A percentile compares a stretch with the other conserved stretches of the same genome.
Conservation (phyloP, 768 basidiomycete species). For the Rhodosporidiobolus sp. region DNA sequence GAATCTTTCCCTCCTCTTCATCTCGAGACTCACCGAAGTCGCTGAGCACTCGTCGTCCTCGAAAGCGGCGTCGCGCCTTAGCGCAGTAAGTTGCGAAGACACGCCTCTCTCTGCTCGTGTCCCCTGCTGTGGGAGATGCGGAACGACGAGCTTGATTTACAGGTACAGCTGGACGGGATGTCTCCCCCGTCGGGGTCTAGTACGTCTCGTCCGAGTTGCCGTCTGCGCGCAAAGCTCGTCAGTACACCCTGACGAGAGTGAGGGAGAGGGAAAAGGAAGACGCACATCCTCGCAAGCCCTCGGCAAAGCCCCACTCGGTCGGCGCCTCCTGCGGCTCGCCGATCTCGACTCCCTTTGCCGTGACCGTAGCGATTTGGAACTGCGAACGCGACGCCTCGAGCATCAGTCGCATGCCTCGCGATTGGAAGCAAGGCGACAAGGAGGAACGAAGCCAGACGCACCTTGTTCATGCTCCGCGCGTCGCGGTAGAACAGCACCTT, state of each 20-base stretch:
- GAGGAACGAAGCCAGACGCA: constrained; percentile 47
- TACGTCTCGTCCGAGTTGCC: constrained; percentile 41
- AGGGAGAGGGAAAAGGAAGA: neutral
- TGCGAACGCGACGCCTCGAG: constrained; percentile 46
- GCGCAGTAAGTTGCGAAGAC: too few species aligned
- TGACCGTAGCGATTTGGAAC: constrained; percentile 95
- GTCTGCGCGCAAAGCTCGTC: constrained; percentile 11
- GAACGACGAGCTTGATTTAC: too few species aligned
- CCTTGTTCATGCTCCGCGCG: constrained; percentile 92
- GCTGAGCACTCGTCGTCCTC: too few species aligned
- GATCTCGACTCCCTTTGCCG: constrained; percentile 68
- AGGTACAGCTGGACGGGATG: too few species aligned
- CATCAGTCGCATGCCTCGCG: too few species aligned
- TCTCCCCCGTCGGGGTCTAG: neutral
- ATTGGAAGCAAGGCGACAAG: too few species aligned
- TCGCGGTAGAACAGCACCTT: constrained; percentile 94
- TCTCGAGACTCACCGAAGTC: too few species aligned
- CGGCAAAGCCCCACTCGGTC: constrained; percentile 89
- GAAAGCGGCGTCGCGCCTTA: too few species aligned
- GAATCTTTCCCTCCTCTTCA: too few species aligned
- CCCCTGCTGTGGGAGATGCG: too few species aligned
- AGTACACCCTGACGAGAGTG: neutral
- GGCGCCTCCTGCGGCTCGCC: constrained; percentile 71
- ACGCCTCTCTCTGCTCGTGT: too few species aligned
- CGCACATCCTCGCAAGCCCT: constrained; percentile 68